Base-by-base conservation (phyloP, 208 protist species). In the Wallacemonas sp. region DNA sequence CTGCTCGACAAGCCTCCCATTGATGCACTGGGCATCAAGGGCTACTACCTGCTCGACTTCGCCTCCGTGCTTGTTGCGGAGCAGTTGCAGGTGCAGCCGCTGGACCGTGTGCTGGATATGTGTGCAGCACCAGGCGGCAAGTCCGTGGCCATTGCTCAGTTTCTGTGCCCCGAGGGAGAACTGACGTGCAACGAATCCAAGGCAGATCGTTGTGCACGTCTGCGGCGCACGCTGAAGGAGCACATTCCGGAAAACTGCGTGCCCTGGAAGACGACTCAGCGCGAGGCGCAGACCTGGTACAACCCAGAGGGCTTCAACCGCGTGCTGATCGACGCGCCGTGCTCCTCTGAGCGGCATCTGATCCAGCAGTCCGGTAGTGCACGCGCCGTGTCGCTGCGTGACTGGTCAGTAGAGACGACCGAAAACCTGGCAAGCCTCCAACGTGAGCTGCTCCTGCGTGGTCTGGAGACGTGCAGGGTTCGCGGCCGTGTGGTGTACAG, bases 291-390 rank as follows among this genome's bases (percentile, higher is more conserved):
- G 60, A 89, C 75, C 38, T 95, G 82, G 78, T 75, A 87, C 63
- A 67, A 72, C 65, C 85, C 86, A 2, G 71, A 59, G 2, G 65
- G 73, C 26, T 97, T 83, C 74, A 76, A 82, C 38, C 77, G 85
- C 15, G 82, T 98, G 29, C 72, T 98, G 1, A 79, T 93, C 41
- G 95, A 98, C 53, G 92, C 93, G 34, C 93, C 93, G 22, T 99
- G 96, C 79, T 90, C 76, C 17, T 93, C 83, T 8, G 94, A 98
- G 72, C 92, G 94, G 26, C 94, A 95, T 32, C 64, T 98, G 26
- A 63, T 97, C 15, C 91, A 96, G 58, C 78, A 85, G 58, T 39
- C 71, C 29, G 68, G 66, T 15, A 72, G 61, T 17, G 77, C 58
- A 9, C 52, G 76, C 24, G 38, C 33, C 21, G 71, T 83, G 4